phyloP scores from a whole-genome alignment of 352 stramenopile genomes.

The Globisporangium cystogenes region DNA sequence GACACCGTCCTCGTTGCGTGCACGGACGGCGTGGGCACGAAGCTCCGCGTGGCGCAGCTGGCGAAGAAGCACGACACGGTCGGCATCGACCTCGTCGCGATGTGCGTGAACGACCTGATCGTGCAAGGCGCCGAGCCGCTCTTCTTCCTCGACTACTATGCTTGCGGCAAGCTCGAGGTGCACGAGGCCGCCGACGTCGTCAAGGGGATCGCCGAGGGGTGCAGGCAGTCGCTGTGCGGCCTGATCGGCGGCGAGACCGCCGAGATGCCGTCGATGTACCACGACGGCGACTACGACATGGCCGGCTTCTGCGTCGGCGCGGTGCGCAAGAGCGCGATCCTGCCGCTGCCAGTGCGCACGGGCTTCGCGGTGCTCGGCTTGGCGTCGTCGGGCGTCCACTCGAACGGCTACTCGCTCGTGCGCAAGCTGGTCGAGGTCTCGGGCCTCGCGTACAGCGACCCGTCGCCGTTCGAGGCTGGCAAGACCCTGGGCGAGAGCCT shows the following conservation, averaged over 20 bases:
- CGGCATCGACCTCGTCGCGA: constrained; percentile 98
- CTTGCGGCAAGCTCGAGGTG: constrained; percentile 95
- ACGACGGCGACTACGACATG: constrained; percentile 97
- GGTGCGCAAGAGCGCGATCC: constrained; percentile 83
- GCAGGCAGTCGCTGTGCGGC: constrained; percentile 92
- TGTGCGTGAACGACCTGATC: constrained; percentile 99
- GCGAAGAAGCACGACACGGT: constrained; percentile 94
- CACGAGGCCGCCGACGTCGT: constrained; percentile 94
- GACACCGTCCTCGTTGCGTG: constrained; percentile 98
- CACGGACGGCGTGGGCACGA: constrained; percentile 98
- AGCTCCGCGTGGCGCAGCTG: constrained; percentile 90
- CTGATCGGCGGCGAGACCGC: constrained; percentile 97
- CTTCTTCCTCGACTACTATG: constrained; percentile 99
- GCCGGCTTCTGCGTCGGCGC: constrained; percentile 98
- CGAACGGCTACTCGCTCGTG: constrained; percentile 99
- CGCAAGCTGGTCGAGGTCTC: constrained; percentile 94
- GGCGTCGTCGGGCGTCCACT: constrained; percentile 95
- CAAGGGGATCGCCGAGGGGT: constrained; percentile 97
- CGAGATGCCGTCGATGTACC: constrained; percentile 99
- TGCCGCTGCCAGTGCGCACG: constrained; percentile 79
- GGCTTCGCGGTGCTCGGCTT: constrained; percentile 96
- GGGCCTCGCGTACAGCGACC: constrained; percentile 69
- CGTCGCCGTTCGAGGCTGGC: constrained; percentile 67
- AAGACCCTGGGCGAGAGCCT: constrained; percentile 93
- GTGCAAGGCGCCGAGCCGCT: constrained; percentile 98